Evolutionary conservation across 2,329 filamentous ascomycete genomes (phyloP), one percentile per base, ranked within the genome.

Genomic region (Fusarium sp.): DNA sequence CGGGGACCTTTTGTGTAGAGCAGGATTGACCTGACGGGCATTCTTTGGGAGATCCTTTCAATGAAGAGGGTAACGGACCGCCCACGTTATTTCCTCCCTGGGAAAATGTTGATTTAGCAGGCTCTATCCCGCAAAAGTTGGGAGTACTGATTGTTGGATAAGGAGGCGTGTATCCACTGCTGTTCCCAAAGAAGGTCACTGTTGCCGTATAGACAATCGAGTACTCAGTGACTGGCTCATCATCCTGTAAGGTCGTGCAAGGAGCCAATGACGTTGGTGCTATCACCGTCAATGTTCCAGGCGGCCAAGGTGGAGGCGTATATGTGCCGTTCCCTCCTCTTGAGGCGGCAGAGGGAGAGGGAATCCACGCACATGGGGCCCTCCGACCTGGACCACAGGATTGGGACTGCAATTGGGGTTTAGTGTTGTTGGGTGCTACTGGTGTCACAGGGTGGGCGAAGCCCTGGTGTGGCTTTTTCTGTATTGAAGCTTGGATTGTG

Each of bases 171-270:
- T 86, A 86, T 54, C 84, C 79, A 26, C 71, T 75, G 6, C 78
- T 79, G 54, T 84, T 79, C 16, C 81, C 83, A 10, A 74, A 79
- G 73, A 85, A 83, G 18, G 85, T 87, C 50, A 82, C 77, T 2
- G 85, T 87, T 23, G 81, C 77, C 5, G 83, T 85, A 75, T 86
- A 80, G 18, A 85, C 73, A 36, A 86, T 78, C 4, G 80, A 82
- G 73, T 80, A 84, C 11, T 80, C 71, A 1, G 78, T 83, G 6
- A 80, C 62, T 8, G 76, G 74, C 44, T 80, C 77, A 18, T 72
- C 60, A 4, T 60, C 57, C 8, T 67, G 52, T 0, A 78, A 57
- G n/a, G 72, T 71, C 13, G 78, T 81, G 66, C 82, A 83, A 8
- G 75, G 69, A 13, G 74, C 62, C 13, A 68, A 65, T 5, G 67